These are phyloP conservation scores for Debaryomycetaceae sp. DNA, from an alignment of 1,139 yeast species.

Conservation along the genomic window DNA sequence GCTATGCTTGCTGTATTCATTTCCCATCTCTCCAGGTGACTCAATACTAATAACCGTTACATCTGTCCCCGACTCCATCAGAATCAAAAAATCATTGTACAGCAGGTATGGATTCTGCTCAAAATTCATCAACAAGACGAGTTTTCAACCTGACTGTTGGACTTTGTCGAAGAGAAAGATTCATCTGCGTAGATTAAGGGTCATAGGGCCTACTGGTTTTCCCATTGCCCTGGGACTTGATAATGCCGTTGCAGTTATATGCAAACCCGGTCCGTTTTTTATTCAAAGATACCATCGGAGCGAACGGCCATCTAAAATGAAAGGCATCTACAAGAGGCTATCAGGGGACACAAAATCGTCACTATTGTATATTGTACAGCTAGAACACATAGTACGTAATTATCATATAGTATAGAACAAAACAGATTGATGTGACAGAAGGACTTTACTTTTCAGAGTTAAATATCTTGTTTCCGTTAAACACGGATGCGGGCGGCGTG, in stretches of 20 bases:
- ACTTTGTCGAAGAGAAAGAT: not conserved
- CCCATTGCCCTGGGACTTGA: not conserved
- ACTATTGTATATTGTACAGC: not conserved
- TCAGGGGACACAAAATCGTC: not conserved
- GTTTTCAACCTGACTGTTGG: not conserved
- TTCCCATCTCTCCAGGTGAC: constrained; percentile 1
- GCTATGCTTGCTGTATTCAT: not conserved
- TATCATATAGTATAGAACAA: not conserved
- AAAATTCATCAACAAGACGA: not conserved
- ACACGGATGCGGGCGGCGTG: constrained; percentile 15
- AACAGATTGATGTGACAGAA: not conserved
- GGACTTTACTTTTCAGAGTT: constrained; percentile 8
- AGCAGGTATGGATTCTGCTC: constrained; percentile 7
- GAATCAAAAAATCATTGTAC: constrained; percentile 30
- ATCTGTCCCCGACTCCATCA: constrained; percentile 24
- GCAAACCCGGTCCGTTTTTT: not conserved
- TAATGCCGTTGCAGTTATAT: constrained; percentile 1
- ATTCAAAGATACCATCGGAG: not conserved
- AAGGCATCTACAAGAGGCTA: not conserved
- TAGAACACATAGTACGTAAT: constrained; percentile 1
- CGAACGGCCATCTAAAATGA: not conserved
- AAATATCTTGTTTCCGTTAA: constrained; percentile 9
- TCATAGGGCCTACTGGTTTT: not conserved
- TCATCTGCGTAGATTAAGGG: not conserved
- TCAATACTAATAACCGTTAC: constrained; percentile 14